These are phyloP conservation scores for Globisporangium megalacanthum DNA, from an alignment of 352 stramenopile genomes.

Conservation along the genomic window DNA sequence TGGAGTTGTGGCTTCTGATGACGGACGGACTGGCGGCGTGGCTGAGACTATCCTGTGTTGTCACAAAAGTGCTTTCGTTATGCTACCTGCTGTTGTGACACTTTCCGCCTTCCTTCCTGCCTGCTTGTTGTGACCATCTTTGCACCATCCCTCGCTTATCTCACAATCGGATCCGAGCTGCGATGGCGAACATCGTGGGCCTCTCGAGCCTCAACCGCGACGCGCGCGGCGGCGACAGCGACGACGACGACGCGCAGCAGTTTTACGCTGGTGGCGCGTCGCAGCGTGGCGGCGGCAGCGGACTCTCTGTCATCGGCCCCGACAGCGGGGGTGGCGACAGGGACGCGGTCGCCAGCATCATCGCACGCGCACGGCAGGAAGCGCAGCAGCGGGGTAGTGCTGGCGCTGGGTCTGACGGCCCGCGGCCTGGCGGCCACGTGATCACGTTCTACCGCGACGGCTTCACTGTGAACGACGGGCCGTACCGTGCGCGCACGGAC, in stretches of 20 bases:
- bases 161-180: conserved; percentile 4
- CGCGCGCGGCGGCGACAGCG: conserved; percentile 25
- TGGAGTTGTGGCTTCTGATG: background rate
- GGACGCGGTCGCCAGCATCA: conserved; percentile 79
- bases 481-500: conserved; percentile 68
- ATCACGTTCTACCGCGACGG: conserved; percentile 85
- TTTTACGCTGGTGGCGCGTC: conserved; percentile 72
- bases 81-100: no score
- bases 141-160: background rate
- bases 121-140: background rate
- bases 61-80: no score
- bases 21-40: no score
- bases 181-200: conserved; percentile 79
- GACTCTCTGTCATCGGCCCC: conserved; percentile 65
- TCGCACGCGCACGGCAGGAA: conserved; percentile 72
- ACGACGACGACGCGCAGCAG: conserved; percentile 41
- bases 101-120: no score
- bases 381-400: conserved; percentile 19
- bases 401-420: conserved; percentile 14
- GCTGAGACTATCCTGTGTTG: no score
- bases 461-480: conserved; percentile 78
- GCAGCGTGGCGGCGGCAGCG: conserved; percentile 64
- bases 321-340: conserved; percentile 26
- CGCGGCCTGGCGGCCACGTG: conserved; percentile 29
- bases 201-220: conserved; percentile 63